Evolutionary conservation across 2,329 filamentous ascomycete genomes (phyloP), one percentile per base, ranked within the genome.

Genomic region (Fusarium sp.): DNA sequence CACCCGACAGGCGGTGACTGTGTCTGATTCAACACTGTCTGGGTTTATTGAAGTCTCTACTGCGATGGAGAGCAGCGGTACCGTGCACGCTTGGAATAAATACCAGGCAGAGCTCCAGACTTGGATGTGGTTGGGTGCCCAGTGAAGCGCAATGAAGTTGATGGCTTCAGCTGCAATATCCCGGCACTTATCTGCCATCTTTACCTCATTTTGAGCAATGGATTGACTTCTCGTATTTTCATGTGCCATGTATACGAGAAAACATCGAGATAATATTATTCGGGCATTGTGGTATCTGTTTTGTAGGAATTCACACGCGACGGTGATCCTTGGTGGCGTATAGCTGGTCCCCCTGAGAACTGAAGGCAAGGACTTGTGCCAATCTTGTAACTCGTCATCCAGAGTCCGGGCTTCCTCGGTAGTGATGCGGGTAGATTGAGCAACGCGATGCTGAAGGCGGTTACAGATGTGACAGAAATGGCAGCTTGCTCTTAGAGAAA

Each of bases 71-170:
- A 79, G 65, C 3, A 78, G 62, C 10, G 75, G 76, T 3, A 78
- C 75, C 50, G 75, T 77, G 48, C 76, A 78, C 6, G 76, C 76
- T 52, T 78, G 76, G 60, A 79, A 79, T 8, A 79, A 72, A 46
- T 78, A 78, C 77, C 76, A 78, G 2, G 70, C 73, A 12, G 73
- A 73, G 63, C 76, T 77, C 77, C 77, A 78, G 15, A 77, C 76
- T 23, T 78, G 77, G 28, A 78, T 68, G 16, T 75, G 70, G 53
- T 78, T 79, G 7, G 76, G 77, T 0, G 71, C 76, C 77, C 77
- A 79, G 67, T 78, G 73, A 7, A 78, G 65, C 3, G 76, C 75
- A 31, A 76, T 77, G 15, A 73, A 65, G 44, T 79, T 73, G 13
- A 79, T 77, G n/a, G 76, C 75, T 59, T 79, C 75, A 11, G 60